Evolutionary conservation across 768 basidiomycete species (phyloP), one percentile per base, ranked within the genome.

Genomic region (Candolleomyces eurysporus): DNA sequence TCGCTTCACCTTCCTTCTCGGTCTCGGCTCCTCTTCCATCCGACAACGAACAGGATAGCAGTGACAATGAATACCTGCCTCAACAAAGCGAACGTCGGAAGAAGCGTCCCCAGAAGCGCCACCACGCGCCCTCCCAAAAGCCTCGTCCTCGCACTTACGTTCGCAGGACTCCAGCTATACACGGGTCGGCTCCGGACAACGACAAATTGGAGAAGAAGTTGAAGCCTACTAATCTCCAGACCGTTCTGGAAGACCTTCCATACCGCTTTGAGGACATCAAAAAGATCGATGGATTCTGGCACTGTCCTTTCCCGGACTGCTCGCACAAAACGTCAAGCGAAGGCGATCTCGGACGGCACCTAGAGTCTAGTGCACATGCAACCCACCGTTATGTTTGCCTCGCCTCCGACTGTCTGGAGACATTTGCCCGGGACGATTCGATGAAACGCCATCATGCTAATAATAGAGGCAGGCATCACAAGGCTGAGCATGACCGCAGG

Each of bases 321-420:
- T 16, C 16, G 36, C 57, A 53, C 17, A n/a, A 19, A 5, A 56
- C 63, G 32, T 52, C 26, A 4, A 55, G 60, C 21, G 42, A 45
- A 9, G 63, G 63, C 32, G 63, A 64, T 43, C 56, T 64, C 32
- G 60, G 52, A 6, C 63, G 60, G 8, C 63, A 64, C 53, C 60
- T 64, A 39, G 60, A 64, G 22, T 61, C 60, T 13, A 48, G 48
- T 13, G 19, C 22, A 0, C 63, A 64, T 43, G 36, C 51, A 11
- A 53, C 60, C 14, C 60, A 61, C 53, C 40, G 46, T 9, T 61
- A 55, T 30, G 43, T 61, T 19, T 61, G 60, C 46, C 60, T 61
- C 21, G 52, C 40, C 9, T 42, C 45, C 21, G 31, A 42, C 16
- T 64, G 63, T 55, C 52, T 52, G 9, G 26, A 16, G 5, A 26